Evolutionary conservation across 768 basidiomycete species (phyloP).

Genomic region (Cubamyces lactineus): DNA sequence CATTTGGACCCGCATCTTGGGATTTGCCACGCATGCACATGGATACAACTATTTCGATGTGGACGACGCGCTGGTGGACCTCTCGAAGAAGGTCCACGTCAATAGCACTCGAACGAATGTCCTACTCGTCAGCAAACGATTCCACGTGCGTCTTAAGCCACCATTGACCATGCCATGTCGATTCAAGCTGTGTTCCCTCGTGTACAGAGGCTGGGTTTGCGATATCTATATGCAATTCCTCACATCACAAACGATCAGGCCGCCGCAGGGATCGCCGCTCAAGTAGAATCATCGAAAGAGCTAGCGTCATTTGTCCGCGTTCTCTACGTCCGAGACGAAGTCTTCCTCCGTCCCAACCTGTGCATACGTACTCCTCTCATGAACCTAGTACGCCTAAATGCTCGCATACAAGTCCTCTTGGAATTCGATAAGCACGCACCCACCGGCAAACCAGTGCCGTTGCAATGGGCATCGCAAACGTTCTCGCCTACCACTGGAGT

Average conservation of each 20-base stretch:
- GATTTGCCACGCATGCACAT: conserved; percentile 1
- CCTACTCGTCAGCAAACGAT: conserved; percentile 3
- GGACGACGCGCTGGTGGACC: not conserved
- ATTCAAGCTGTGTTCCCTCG: not conserved
- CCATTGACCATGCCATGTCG: not conserved
- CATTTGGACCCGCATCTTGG: conserved; percentile 6
- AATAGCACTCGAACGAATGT: not conserved
- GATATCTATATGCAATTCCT: not conserved
- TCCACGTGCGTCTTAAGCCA: not conserved
- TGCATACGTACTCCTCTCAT: not conserved
- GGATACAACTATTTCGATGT: conserved; percentile 1
- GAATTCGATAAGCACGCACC: not conserved
- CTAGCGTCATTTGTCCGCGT: not conserved
- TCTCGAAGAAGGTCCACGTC: not conserved
- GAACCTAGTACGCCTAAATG: conserved; percentile 1
- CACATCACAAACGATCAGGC: not conserved
- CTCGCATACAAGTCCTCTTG: not conserved
- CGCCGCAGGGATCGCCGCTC: not conserved
- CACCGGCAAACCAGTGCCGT: not conserved
- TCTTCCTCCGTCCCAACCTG: not conserved
- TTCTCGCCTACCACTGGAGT: not conserved
- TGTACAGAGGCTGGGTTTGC: not conserved
- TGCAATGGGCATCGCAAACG: not conserved
- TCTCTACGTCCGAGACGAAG: not conserved
- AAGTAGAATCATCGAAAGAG: not conserved